A percentile compares a stretch with the other conserved stretches of the same genome.
These are phyloP conservation scores for Eleusine coracana DNA, from an alignment of 176 grass and related monocot species.

Conservation along the genomic window DNA sequence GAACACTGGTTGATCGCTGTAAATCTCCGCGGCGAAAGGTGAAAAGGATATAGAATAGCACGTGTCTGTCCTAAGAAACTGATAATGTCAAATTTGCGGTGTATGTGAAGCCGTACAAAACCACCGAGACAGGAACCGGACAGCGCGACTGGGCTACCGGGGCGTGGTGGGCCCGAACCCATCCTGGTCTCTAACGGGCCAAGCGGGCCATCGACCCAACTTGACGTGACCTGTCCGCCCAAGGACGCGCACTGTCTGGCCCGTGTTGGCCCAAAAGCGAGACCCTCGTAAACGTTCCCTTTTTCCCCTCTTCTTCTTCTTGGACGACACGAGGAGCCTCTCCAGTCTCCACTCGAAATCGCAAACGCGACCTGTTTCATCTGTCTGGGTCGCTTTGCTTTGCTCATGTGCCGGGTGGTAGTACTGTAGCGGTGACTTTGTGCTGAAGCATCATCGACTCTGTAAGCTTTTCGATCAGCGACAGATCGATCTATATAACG, in stretches of 20 bases:
- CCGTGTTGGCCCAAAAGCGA: constrained; percentile 33
- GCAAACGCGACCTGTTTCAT: too few relatives aligned
- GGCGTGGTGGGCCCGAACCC: background rate
- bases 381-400: background rate
- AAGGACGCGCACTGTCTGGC: too few relatives aligned
- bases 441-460: background rate
- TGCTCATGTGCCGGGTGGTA: background rate
- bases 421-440: background rate
- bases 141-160: too few relatives aligned
- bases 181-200: constrained; percentile 17
- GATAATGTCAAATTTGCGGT: too few relatives aligned
- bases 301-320: too few relatives aligned
- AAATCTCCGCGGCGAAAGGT: too few relatives aligned
- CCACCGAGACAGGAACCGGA: background rate
- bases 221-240: constrained; percentile 5
- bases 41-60: background rate
- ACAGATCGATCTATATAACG: background rate
- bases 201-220: background rate
- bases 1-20: too few relatives aligned
- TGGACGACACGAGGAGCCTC: too few relatives aligned
- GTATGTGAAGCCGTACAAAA: too few relatives aligned
- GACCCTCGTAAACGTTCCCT: background rate
- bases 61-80: background rate
- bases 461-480: background rate
- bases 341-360: too few relatives aligned